Evolutionary conservation across 1,284 basidiomycete genomes (phyloP).

Genomic region (Psilocybe mexicana): DNA sequence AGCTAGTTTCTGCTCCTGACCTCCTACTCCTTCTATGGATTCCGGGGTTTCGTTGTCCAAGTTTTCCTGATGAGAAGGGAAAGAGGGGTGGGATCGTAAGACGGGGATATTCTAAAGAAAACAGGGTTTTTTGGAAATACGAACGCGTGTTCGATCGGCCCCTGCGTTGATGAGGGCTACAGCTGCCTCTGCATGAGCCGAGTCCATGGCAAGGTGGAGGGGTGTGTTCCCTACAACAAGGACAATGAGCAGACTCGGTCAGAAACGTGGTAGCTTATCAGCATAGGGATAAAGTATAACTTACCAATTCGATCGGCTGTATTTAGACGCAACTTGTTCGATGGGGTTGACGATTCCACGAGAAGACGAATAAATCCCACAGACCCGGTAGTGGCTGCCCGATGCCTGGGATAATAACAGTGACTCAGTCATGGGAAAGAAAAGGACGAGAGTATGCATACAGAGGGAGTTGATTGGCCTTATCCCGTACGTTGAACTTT

Average conservation of each 20-base stretch:
- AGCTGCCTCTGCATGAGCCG: slow-evolving; percentile 87
- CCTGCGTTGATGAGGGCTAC: slow-evolving; percentile 90
- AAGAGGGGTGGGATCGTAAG: slow-evolving; percentile 15
- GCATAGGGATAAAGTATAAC: slow-evolving; percentile 17
- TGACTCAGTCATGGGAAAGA: slow-evolving; percentile 23
- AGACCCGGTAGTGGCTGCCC: slow-evolving; percentile 93
- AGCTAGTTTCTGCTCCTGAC: slow-evolving; percentile 78
- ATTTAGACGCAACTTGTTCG: slow-evolving; percentile 82
- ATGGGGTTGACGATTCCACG: slow-evolving; percentile 71
- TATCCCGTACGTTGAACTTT: slow-evolving; percentile 90
- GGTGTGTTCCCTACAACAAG: slow-evolving; percentile 79
- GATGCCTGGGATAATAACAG: slow-evolving; percentile 59
- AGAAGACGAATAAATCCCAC: slow-evolving; percentile 83
- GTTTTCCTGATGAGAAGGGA: slow-evolving; percentile 57
- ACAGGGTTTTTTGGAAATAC: slow-evolving; percentile 29
- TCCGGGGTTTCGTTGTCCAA: slow-evolving; percentile 83
- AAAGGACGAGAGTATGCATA: slow-evolving; percentile 37
- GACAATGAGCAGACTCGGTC: slow-evolving; percentile 3
- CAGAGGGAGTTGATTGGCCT: slow-evolving; percentile 88
- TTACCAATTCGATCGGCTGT: slow-evolving; percentile 82
- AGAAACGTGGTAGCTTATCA: neutral
- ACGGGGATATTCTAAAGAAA: neutral
- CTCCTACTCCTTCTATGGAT: slow-evolving; percentile 85
- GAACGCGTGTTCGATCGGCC: slow-evolving; percentile 84
- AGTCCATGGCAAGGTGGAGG: slow-evolving; percentile 95